These are phyloP conservation scores for Dendrobium officinale DNA, from an alignment of 106 monocot genomes.

Conservation along the genomic window DNA sequence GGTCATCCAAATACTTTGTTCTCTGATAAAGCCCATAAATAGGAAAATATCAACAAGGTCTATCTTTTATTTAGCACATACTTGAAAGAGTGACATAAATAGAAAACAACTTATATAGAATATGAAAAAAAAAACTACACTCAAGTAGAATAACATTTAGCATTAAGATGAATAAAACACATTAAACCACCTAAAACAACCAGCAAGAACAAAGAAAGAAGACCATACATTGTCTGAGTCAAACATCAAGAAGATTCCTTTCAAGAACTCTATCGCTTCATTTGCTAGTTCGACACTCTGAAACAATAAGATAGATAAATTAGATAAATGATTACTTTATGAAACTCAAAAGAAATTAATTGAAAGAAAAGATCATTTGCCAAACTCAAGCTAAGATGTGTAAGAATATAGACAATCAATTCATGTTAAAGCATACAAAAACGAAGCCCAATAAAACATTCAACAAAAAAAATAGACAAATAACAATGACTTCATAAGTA, in stretches of 20 bases:
- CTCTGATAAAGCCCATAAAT: not conserved
- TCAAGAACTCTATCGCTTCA: constrained; percentile 79
- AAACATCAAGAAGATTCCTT: constrained; percentile 64
- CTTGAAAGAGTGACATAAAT: not conserved
- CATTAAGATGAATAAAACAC: not conserved
- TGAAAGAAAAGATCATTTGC: not conserved
- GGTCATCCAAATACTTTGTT: not conserved
- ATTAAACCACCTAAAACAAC: not conserved
- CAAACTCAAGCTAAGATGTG: not conserved
- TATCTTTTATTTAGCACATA: not conserved
- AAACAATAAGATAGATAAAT: constrained; percentile 2
- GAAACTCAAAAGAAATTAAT: not conserved
- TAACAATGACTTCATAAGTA: not conserved
- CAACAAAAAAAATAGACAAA: not conserved
- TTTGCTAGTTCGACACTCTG: constrained; percentile 83
- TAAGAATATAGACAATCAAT: constrained; percentile 7
- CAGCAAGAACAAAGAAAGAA: constrained; percentile 8
- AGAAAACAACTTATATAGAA: not conserved
- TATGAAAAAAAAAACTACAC: not conserved
- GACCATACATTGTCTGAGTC: constrained; percentile 84
- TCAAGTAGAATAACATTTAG: not conserved
- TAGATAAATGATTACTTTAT: not conserved
- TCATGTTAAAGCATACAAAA: not conserved
- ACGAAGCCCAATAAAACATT: not conserved
- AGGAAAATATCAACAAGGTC: not conserved